These are phyloP conservation scores for Neonectria ditissima DNA, from an alignment of 2,329 filamentous ascomycete genomes.

Conservation along the genomic window DNA sequence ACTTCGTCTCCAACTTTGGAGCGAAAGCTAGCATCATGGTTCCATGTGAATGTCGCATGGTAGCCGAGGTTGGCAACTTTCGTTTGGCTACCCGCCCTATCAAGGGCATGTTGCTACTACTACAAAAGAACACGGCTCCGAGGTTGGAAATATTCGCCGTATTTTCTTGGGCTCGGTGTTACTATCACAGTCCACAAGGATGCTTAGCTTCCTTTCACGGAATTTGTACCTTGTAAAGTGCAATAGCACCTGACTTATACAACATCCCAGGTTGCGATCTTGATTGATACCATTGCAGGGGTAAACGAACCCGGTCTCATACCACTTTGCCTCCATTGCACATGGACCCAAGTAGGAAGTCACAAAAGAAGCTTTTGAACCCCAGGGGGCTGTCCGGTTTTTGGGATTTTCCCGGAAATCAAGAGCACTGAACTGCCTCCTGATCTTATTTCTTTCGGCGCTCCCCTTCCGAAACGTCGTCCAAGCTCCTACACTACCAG, in stretches of 20 bases:
- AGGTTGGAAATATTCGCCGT: too few species aligned
- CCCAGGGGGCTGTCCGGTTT: background rate
- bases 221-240: background rate
- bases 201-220: background rate
- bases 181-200: background rate
- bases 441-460: background rate
- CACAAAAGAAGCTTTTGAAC: background rate
- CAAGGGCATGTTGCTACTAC: too few species aligned
- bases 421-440: background rate
- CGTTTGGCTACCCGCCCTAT: too few species aligned
- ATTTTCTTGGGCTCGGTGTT: background rate
- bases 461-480: background rate
- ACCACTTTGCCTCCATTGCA: background rate
- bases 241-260: background rate
- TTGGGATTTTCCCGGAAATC: background rate
- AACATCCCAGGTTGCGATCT: background rate
- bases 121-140: too few species aligned
- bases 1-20: too few species aligned
- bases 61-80: background rate
- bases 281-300: background rate
- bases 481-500: slow-evolving; percentile 1
- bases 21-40: too few species aligned
- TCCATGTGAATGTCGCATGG: too few species aligned
- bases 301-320: background rate
- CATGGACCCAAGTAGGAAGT: background rate